phyloP scores from a whole-genome alignment of 2,329 filamentous ascomycete genomes.

The Ophiocordyceps australis region DNA sequence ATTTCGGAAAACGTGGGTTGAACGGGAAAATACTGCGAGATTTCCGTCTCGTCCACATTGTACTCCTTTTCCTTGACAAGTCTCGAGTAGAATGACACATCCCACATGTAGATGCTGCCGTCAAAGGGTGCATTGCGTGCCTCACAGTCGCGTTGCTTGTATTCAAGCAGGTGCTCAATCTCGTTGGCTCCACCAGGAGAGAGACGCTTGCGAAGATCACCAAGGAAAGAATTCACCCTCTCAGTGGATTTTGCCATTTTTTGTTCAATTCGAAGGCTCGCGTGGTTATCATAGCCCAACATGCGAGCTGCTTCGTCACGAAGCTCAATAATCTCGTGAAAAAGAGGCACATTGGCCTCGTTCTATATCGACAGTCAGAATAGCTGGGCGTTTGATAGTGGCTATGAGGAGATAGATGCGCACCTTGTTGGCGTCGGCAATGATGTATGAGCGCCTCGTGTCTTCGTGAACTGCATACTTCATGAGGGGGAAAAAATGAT shows the following conservation, averaged over 20 bases:
- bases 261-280: conserved; percentile 57
- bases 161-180: conserved; percentile 46
- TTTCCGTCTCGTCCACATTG: conserved; percentile 60
- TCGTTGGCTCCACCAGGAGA: conserved; percentile 54
- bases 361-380: conserved; percentile 24
- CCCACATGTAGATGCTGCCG: conserved; percentile 67
- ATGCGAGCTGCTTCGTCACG: conserved; percentile 64
- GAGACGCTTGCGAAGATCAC: conserved; percentile 48
- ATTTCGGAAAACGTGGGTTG: conserved; percentile 57
- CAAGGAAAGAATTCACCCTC: conserved; percentile 55
- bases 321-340: conserved; percentile 56
- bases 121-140: conserved; percentile 40
- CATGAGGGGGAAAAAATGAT: conserved; percentile 58
- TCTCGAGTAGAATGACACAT: conserved; percentile 63
- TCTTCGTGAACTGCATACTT: conserved; percentile 60
- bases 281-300: conserved; percentile 61
- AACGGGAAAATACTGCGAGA: conserved; percentile 73
- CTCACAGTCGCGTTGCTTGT: conserved; percentile 55
- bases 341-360: conserved; percentile 53
- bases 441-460: conserved; percentile 48
- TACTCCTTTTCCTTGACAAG: conserved; percentile 69
- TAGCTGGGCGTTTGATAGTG: no score
- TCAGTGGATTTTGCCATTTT: conserved; percentile 72
- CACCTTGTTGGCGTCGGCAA: conserved; percentile 66
- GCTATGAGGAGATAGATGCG: no score